These are phyloP conservation scores for Fraxinus excelsior DNA, from an alignment of 257 asterid species.

Conservation along the genomic window DNA sequence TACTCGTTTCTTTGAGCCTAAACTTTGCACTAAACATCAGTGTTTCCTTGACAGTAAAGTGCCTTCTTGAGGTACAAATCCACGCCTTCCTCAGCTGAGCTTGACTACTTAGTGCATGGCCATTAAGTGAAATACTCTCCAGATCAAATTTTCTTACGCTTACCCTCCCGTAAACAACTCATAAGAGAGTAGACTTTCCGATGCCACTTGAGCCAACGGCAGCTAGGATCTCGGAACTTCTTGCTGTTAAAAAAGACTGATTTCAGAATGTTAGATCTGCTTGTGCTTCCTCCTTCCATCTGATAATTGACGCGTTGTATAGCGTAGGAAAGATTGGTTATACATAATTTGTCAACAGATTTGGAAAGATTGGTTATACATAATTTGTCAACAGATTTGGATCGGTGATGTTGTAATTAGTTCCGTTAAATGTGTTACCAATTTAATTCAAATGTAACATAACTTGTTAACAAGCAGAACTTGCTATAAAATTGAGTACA, in stretches of 20 bases:
- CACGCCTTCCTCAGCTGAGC: constrained; percentile 63
- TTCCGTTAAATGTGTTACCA: neutral
- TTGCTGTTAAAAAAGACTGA: constrained; percentile 66
- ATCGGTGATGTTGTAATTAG: constrained; percentile 22
- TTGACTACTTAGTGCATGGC: constrained; percentile 38
- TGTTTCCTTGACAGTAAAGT: constrained; percentile 75
- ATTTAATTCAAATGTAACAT: constrained; percentile 2
- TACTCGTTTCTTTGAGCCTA: constrained; percentile 48
- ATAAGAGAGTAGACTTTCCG: constrained; percentile 69
- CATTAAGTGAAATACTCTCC: constrained; percentile 50
- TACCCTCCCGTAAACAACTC: constrained; percentile 64
- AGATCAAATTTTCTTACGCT: constrained; percentile 48
- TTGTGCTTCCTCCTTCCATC: constrained; percentile 26
- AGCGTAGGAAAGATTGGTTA: constrained; percentile 30
- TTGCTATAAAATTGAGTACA: constrained; percentile 11
- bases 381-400: constrained; percentile 45
- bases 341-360: constrained; percentile 41
- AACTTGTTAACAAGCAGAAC: constrained; percentile 19
- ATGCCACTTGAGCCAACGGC: constrained; percentile 89
- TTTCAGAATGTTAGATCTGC: constrained; percentile 49
- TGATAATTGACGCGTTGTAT: constrained; percentile 31
- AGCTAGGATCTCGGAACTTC: constrained; percentile 66
- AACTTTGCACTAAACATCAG: constrained; percentile 68
- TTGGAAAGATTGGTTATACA: constrained; percentile 3
- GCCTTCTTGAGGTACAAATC: constrained; percentile 83